Evolutionary conservation across 75 land plant genomes (phyloP).

Genomic region (Pinus tabuliformis): DNA sequence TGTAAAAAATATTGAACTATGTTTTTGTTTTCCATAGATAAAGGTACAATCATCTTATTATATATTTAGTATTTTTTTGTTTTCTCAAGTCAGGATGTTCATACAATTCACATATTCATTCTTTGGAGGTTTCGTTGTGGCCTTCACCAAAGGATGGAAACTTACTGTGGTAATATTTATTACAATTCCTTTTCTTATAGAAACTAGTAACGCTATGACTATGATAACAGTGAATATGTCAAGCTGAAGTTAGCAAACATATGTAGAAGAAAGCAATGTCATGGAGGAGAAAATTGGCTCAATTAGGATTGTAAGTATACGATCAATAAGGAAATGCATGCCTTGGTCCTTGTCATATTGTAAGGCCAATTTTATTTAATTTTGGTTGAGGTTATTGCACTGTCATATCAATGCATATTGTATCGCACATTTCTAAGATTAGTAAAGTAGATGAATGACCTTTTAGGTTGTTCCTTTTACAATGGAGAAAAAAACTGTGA

Average conservation of each 20-base stretch:
- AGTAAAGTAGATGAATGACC: too few species aligned
- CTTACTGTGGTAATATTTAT: constrained; percentile 52
- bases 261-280: constrained; percentile 46
- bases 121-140: constrained; percentile 51
- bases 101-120: constrained; percentile 40
- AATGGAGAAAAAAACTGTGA: constrained; percentile 74
- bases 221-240: constrained; percentile 32
- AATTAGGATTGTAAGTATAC: constrained; percentile 52
- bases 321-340: not conserved
- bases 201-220: constrained; percentile 43
- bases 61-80: constrained; percentile 5
- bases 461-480: constrained; percentile 81
- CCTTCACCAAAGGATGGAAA: constrained; percentile 63
- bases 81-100: constrained; percentile 57
- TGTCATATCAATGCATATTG: too few species aligned
- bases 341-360: too few species aligned
- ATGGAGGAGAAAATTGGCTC: constrained; percentile 62
- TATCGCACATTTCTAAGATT: too few species aligned
- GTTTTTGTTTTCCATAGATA: too few species aligned
- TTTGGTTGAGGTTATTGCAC: too few species aligned
- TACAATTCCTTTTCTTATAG: constrained; percentile 34
- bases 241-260: constrained; percentile 42
- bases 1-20: too few species aligned
- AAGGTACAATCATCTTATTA: too few species aligned
- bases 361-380: too few species aligned